Evolutionary conservation across 2,329 filamentous ascomycete species (phyloP).

Genomic region (Pyrenophora graminea): DNA sequence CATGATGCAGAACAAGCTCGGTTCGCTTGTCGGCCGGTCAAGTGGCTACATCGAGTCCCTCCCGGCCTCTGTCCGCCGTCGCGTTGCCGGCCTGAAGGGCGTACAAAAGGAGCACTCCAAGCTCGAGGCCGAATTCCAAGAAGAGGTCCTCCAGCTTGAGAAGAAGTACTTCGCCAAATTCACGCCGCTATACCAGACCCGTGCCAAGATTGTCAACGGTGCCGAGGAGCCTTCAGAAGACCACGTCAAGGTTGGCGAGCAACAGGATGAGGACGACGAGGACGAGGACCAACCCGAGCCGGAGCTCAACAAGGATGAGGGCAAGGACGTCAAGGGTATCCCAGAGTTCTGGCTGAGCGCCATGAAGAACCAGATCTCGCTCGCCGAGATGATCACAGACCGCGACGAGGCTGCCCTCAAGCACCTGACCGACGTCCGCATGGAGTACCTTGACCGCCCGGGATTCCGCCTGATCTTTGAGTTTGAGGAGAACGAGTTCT

Average conservation of each 20-base stretch:
- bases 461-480: constrained; percentile 99
- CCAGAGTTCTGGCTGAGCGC: constrained; percentile 99
- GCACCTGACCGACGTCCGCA: constrained; percentile 87
- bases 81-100: constrained; percentile 93
- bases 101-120: constrained; percentile 99
- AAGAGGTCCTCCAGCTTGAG: constrained; percentile 96
- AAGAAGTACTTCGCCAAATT: constrained; percentile 99
- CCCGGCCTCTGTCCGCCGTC: constrained; percentile 83
- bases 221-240: constrained; percentile 80
- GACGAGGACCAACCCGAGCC: constrained; percentile 55
- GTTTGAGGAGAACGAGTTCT: constrained; percentile 92
- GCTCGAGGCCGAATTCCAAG: constrained; percentile 97
- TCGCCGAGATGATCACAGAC: constrained; percentile 98
- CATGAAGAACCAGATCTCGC: constrained; percentile 98
- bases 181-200: constrained; percentile 94
- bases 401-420: constrained; percentile 94
- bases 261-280: constrained; percentile 69
- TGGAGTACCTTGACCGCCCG: constrained; percentile 98
- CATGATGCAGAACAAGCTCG: constrained; percentile 97
- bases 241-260: constrained; percentile 85
- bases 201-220: constrained; percentile 90
- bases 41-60: constrained; percentile 98
- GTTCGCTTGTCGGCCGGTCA: constrained; percentile 87
- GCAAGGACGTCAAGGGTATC: constrained; percentile 72
- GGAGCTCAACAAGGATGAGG: constrained; percentile 63